A percentile compares a stretch with the other conserved stretches of the same genome.
Evolutionary conservation across 1,284 basidiomycete genomes (phyloP).

Genomic region (Takashimella tepidaria): DNA sequence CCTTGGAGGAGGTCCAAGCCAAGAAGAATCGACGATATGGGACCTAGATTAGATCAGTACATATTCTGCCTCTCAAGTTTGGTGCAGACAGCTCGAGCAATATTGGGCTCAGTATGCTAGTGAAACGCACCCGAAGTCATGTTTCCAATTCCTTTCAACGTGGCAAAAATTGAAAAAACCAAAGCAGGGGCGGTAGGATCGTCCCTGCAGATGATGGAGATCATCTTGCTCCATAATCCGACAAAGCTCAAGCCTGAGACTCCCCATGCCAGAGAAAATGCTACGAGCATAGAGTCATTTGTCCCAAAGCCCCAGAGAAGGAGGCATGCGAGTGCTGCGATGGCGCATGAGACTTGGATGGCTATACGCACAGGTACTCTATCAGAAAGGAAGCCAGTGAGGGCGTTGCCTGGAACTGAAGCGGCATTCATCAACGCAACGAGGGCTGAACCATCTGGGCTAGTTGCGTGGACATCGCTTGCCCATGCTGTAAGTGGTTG

Average conservation of each 20-base stretch:
- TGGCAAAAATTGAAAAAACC: constrained; percentile 41
- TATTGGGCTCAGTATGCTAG: no score
- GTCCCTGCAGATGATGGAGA: constrained; percentile 34
- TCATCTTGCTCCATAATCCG: constrained; percentile 36
- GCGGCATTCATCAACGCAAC: constrained; percentile 47
- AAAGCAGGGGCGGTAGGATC: constrained; percentile 36
- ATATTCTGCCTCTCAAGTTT: no score
- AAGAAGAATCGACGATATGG: constrained; percentile 35
- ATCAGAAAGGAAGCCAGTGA: constrained; percentile 43
- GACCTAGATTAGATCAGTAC: constrained; percentile 22
- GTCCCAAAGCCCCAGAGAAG: constrained; percentile 47
- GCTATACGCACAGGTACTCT: constrained; percentile 29
- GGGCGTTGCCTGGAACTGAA: constrained; percentile 39
- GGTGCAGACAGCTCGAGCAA: neutral
- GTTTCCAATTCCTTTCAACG: constrained; percentile 43
- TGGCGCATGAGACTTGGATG: constrained; percentile 35
- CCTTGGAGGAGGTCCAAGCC: constrained; percentile 19
- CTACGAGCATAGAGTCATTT: constrained; percentile 23
- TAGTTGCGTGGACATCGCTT: constrained; percentile 28
- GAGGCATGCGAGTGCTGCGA: constrained; percentile 35
- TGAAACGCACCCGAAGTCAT: constrained; percentile 37
- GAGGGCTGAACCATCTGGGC: constrained; percentile 39
- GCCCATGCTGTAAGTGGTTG: constrained; percentile 29
- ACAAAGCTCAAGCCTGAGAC: constrained; percentile 32
- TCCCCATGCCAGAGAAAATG: constrained; percentile 35